Evolutionary conservation across 345 rosid species (phyloP), one percentile per base, ranked within the genome.

Genomic region (Jatropha curcas): DNA sequence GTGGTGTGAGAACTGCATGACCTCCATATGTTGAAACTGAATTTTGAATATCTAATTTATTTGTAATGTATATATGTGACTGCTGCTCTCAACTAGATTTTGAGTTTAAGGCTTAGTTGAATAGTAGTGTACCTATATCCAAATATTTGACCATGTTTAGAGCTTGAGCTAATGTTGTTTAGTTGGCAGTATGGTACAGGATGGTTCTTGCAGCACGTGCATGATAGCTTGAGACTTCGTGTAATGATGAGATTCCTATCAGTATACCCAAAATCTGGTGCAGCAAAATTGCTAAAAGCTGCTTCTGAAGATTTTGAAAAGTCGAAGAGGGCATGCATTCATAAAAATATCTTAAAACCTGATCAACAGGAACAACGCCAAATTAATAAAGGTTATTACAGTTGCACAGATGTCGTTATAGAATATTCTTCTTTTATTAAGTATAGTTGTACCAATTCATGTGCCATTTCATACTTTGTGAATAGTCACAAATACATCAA

Each of bases 161-260:
- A 37, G 65, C 39, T 74, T 34, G 25, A 50, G 34, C 63, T 60
- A 28, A 78, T 79, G 64, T 67, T 33, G 60, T 79, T 68, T 73
- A 28, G 60, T 80, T 80, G 71, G 79, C 84, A 95, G 98, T 82
- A 81, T 73, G 88, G 81, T 88, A 86, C 94, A 61, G 98, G 99
- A 73, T 95, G 99, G 99, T 92, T 95, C 82, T 83, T 85, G 7
- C 89, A 81, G 69, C 74, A 85, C 53, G 72, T 85, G 80, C 88
- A 89, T 76, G 97, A 90, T 75, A 82, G 89, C 76, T 79, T 92
- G 69, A 88, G 96, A 79, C 86, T 83, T 71, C 87, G 94, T 58
- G 87, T 91, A 39, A 87, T 90, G 84, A 76, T 91, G 80, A 87
- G 90, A 84, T 93, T 89, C 81, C 81, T 95, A 74, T 86, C 94